Evolutionary conservation across 2,329 filamentous ascomycete genomes (phyloP), one percentile per base, ranked within the genome.

Genomic region (Ophiostoma piceae): DNA sequence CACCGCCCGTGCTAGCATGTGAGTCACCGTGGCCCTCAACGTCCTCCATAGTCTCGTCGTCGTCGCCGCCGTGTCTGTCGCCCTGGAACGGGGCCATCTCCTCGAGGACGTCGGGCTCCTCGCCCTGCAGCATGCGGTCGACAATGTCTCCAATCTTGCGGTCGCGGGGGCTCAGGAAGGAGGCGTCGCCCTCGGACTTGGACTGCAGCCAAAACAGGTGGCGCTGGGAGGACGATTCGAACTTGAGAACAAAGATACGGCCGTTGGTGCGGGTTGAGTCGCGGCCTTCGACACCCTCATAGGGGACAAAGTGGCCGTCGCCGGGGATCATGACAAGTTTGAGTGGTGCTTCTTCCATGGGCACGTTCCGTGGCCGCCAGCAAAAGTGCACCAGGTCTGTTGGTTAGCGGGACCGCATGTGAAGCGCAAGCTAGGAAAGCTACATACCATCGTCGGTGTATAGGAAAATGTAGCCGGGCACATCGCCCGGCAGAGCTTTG

Each of bases 151-250:
- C 94, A 73, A 97, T 88, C 82, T 92, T 94, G 76, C 90, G 84
- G 78, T 98, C 94, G 70, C 94, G 86, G 67, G 90, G 86, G 80
- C 92, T 96, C 80, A 96, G 91, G 85, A 87, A 93, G 80, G 87
- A 88, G 8, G 88, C 82, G 74, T 94, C 88, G 67, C 84, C 90
- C 80, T 97, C 93, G 41, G 90, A 86, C 80, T 94, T 94, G 39
- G 92, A 95, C 81, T 99, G 95, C 77, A 99, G 84, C 94, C 94
- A 99, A 83, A 98, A 99, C 71, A 97, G 85, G 80, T 98, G 86
- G 76, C 94, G 89, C 80, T 96, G 90, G 71, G 93, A 95, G 73
- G 92, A 97, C 14, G 94, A 97, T 39, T 86, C 87, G 82, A 99
- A 99, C 80, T 96, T 97, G 77, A 99, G 88, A 71, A 91, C 89